Evolutionary conservation across 352 stramenopile genomes (phyloP), one percentile per base, ranked within the genome.

Genomic region (Pythium folliculosum): DNA sequence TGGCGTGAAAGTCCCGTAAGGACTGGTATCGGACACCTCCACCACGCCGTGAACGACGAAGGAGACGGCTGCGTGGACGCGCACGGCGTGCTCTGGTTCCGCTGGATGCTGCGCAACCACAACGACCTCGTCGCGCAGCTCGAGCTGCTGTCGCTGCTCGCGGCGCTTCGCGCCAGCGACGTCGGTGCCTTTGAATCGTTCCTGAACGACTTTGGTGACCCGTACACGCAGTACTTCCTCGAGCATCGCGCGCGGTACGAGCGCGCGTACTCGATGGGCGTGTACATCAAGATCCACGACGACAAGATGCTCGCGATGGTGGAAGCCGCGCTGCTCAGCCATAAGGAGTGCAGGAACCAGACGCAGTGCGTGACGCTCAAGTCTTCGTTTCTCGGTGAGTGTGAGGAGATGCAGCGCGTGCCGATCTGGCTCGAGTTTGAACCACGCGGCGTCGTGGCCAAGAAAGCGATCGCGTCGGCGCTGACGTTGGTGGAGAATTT

Each of bases 81-180:
- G 19, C 27, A 56, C 30, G 57, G 57, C 27, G 44, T 64, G 27
- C 45, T 64, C 9, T 64, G 57, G 57, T 64, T 64, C 57, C 45
- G 50, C 44, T 64, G 57, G 57, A 56, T n/a, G 45, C 57, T 19
- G 19, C 12, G 7, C 40, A 40, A 38, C 13, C 23, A 25, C 10
- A 12, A 0, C 3, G 22, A 35, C 9, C 45, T 44, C 16, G 44
- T 45, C 1, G 35, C 25, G 8, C 44, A 64, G 23, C 13, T 56
- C 22, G 57, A 64, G 45, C 45, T 64, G 57, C 30, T 64, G 17
- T 21, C 21, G 27, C 57, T 64, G 7, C 14, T 64, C 16, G 44
- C 57, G 17, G 27, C 9, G 45, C 44, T 64, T 5, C 25, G 5
- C 10, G 30, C 3, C 16, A 32, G 19, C 25, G 30, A 55, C n/a